These are phyloP conservation scores for Datisca glomerata DNA, from an alignment of 306 rosid genomes.

Conservation along the genomic window DNA sequence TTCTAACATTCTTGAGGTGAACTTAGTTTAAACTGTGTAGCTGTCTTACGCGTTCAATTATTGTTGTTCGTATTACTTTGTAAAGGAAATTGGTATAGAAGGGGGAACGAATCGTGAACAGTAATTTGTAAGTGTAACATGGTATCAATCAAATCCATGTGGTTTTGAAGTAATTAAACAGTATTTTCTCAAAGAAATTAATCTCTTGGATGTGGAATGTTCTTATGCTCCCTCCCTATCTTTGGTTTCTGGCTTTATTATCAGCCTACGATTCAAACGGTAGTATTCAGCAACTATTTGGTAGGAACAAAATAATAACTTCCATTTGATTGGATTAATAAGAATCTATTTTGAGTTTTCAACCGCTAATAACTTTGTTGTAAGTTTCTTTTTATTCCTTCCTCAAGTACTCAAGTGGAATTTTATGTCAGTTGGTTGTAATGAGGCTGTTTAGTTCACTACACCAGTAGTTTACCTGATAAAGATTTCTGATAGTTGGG, in stretches of 20 bases:
- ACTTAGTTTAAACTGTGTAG: slow-evolving; percentile 40
- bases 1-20: slow-evolving; percentile 89
- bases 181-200: slow-evolving; percentile 4
- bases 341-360: neutral
- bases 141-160: slow-evolving; percentile 21
- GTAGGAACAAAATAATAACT: slow-evolving; percentile 1
- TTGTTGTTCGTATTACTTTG: slow-evolving; percentile 32
- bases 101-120: slow-evolving; percentile 3
- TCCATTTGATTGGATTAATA: neutral
- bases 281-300: neutral
- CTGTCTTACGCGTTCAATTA: slow-evolving; percentile 25
- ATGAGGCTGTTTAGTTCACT: slow-evolving; percentile 1
- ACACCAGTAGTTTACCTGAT: neutral
- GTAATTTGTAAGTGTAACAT: slow-evolving; percentile 18
- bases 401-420: slow-evolving; percentile 1
- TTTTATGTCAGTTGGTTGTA: slow-evolving; percentile 4
- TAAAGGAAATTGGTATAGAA: slow-evolving; percentile 16
- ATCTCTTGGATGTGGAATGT: slow-evolving; percentile 9
- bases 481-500: too few relatives aligned
- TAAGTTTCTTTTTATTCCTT: neutral
- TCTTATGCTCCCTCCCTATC: neutral
- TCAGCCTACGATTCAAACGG: slow-evolving; percentile 5
- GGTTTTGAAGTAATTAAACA: slow-evolving; percentile 9
- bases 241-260: neutral
- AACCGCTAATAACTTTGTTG: neutral